Evolutionary conservation across 345 rosid genomes (phyloP), one percentile per base, ranked within the genome.

Genomic region (Corymbia maculata): DNA sequence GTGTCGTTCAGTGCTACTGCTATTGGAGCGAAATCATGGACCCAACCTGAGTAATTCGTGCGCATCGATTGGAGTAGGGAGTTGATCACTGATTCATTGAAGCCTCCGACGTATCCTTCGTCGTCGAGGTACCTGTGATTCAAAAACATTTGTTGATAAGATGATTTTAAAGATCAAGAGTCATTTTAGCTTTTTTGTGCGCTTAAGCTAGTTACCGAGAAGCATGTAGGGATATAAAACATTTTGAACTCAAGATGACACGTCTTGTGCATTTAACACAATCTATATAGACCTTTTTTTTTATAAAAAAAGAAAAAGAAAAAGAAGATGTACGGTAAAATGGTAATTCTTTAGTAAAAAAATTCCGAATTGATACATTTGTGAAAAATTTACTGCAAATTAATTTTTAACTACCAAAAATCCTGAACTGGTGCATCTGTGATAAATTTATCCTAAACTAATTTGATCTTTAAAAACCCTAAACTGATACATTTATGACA

Each of bases 51-150:
- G 80, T 79, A 93, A 57, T 93, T 80, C 7, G 42, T 13, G 4
- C 88, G 79, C 24, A 90, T 93, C n/a, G 45, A 85, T 51, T 86
- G 32, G n/a, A 90, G 61, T 14, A 88, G 11, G 7, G 36, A 17
- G 9, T 90, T 16, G 32, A 90, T 15, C 87, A 49, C 66, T 57
- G 90, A 11, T 82, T 50, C 66, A 8, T 87, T 32, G 66, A 91
- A 87, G 24, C 92, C 93, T 13, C 93, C 93, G 26, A 45, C 4
- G 88, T 93, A 92, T 21, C 90, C 91, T 44, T 52, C 5, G 5
- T 68, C 90, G 61, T 89, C 87, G 26, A 91, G 86, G 90, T 90
- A 93, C 91, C 93, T 93, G 61, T 50, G n/a, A 64, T 64, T 64
- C 17, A 64, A 6, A 64, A 13, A 59, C 12, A 26, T 59, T 1